Evolutionary conservation across 2,329 filamentous ascomycete species (phyloP), one percentile per base, ranked within the genome.

Genomic region (Bipolaris victoriae): DNA sequence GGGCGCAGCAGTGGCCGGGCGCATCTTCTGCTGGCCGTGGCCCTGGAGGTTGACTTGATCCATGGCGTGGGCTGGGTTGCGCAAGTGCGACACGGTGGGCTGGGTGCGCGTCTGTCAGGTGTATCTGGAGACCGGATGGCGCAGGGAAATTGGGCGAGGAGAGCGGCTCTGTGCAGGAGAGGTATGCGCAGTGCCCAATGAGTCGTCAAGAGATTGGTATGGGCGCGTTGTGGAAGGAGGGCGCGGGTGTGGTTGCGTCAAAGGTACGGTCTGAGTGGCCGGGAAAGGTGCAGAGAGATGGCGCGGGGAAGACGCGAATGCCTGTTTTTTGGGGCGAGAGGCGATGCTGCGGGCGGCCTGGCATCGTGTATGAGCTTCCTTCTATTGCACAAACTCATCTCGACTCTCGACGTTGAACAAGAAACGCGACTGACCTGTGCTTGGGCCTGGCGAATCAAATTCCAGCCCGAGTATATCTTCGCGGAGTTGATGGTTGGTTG

Each of bases 21-120:
- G 75, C 70, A 73, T 71, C 63, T 76, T 73, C 61, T 76, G 73
- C 66, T 76, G 71, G 66, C 66, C 65, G 60, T 75, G 72, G 53
- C 62, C 66, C 55, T 72, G 70, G 61, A 74, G 71, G 65, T 70
- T 72, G 51, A 73, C 64, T 56, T 74, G 72, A 52, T 77, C 75
- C 75, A 77, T 77, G 66, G 57, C 62, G 58, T 61, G 55, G 54
- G 58, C 56, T 50, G 51, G 59, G 71, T 70, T 56, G 67, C 63
- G 70, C 69, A 65, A 59, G 65, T 58, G 70, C 74, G 66, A 72
- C 72, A 68, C 70, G 58, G 63, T 63, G 57, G 67, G 43, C 72
- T 67, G 64, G 68, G 63, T 61, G 66, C 62, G 62, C 62, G 65
- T 61, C 31, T 33, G 48, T 63, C 55, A 57, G 62, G 53, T 62